phyloP scores from a whole-genome alignment of 2,329 filamentous ascomycete species.

The Colletotrichum chlorophyti region DNA sequence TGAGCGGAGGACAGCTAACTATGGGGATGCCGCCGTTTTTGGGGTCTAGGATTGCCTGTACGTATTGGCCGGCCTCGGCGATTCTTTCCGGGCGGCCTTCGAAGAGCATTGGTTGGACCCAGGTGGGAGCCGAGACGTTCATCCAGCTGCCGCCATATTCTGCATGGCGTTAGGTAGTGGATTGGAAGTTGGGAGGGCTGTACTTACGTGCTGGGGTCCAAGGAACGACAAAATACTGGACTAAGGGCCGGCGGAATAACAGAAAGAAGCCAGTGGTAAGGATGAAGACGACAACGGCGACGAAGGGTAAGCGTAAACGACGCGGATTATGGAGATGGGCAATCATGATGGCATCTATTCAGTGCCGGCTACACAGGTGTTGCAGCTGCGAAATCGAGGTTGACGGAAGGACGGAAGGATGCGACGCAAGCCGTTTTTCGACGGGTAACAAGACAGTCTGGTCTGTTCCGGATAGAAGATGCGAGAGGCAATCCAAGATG shows the following conservation, averaged over 20 bases:
- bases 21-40: constrained; percentile 32
- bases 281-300: constrained; percentile 52
- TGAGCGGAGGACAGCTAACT: constrained; percentile 37
- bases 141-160: constrained; percentile 28
- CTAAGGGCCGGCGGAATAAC: constrained; percentile 63
- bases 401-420: neutral
- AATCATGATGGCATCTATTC: constrained; percentile 9
- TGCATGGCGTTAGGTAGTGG: too few relatives aligned
- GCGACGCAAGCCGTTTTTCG: too few relatives aligned
- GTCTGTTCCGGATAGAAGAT: neutral
- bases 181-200: neutral
- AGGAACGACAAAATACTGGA: constrained; percentile 19
- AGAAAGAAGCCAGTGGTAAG: constrained; percentile 72
- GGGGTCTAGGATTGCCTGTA: constrained; percentile 46
- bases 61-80: constrained; percentile 35
- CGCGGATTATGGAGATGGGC: constrained; percentile 22
- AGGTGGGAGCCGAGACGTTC: constrained; percentile 14
- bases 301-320: constrained; percentile 18
- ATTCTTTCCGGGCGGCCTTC: constrained; percentile 11
- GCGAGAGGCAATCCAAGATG: neutral
- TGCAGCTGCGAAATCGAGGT: neutral
- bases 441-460: too few relatives aligned
- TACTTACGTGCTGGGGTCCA: constrained; percentile 22
- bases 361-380: neutral
- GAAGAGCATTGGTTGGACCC: constrained; percentile 15